Percentiles rank a stretch among this genome's conserved stretches.
Conservation (phyloP, 257 asterid species). For the Eustoma russellianum region DNA sequence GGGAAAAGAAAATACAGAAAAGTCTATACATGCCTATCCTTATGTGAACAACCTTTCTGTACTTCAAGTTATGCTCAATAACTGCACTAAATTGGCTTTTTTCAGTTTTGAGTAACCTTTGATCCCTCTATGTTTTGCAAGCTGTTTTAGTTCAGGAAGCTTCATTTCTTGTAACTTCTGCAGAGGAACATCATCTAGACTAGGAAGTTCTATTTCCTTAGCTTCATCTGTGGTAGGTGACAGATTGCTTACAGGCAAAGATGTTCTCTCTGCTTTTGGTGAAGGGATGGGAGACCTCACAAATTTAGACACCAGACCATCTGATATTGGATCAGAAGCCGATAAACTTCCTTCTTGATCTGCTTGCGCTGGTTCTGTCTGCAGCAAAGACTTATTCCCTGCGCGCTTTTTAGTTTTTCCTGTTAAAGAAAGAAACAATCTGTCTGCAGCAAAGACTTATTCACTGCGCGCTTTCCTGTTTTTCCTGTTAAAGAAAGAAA, state of each 20-base stretch:
- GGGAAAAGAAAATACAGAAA: too few species aligned
- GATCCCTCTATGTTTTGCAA: conserved; percentile 60
- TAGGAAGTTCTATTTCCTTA: conserved; percentile 31
- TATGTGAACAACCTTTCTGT: too few species aligned
- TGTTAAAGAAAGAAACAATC: too few species aligned
- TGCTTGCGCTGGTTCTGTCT: conserved; percentile 18
- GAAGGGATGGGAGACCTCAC: conserved; percentile 45
- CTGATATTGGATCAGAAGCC: conserved; percentile 17
- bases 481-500: too few species aligned
- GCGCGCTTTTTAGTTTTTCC: conserved; percentile 1
- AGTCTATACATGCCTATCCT: too few species aligned
- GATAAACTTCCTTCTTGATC: conserved; percentile 14
- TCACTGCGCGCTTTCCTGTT: conserved; percentile 10
- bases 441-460: conserved; percentile 9
- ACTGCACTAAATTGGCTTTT: conserved; percentile 55
- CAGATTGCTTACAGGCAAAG: conserved; percentile 1
- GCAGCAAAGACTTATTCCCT: conserved; percentile 12
- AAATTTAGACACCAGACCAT: conserved; percentile 51
- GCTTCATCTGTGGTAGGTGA: conserved; percentile 7
- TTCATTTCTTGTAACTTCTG: conserved; percentile 47
- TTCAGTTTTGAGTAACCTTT: conserved; percentile 65
- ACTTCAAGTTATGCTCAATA: conserved; percentile 21
- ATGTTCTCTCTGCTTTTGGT: conserved; percentile 15
- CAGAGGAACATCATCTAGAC: conserved; percentile 19
- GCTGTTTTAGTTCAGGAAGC: conserved; percentile 48